Evolutionary conservation across 2,329 filamentous ascomycete species (phyloP).

Genomic region (Acrocalymma vagum): DNA sequence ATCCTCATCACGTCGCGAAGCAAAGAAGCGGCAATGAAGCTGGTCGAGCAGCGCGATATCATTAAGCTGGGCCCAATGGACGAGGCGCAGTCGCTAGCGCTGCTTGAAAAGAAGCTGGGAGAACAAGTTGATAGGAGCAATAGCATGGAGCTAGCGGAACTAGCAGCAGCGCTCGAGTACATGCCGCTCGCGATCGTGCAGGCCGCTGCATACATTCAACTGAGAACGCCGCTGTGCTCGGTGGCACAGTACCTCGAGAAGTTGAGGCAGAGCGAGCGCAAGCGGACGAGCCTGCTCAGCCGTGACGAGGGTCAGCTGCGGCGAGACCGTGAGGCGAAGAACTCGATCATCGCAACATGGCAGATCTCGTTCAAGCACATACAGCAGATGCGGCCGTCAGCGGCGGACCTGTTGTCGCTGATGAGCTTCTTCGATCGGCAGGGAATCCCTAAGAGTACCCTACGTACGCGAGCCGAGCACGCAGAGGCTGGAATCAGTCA

Average conservation of each 20-base stretch:
- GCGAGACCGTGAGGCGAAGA: conserved; percentile 40
- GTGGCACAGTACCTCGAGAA: conserved; percentile 48
- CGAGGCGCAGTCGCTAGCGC: neutral
- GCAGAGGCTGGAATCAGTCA: neutral
- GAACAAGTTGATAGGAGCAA: neutral
- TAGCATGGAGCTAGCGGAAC: conserved; percentile 3
- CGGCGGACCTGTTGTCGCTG: conserved; percentile 54
- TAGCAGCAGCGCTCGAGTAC: conserved; percentile 32
- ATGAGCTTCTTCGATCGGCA: conserved; percentile 59
- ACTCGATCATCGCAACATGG: conserved; percentile 49
- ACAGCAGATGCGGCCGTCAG: conserved; percentile 27
- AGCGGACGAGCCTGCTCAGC: conserved; percentile 24
- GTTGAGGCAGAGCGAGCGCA: conserved; percentile 45
- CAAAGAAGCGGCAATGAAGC: conserved; percentile 1
- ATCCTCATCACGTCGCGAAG: conserved; percentile 5
- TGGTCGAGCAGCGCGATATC: conserved; percentile 7
- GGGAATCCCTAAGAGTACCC: conserved; percentile 47
- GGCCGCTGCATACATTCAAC: conserved; percentile 41
- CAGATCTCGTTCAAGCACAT: conserved; percentile 46
- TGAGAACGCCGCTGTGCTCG: conserved; percentile 19
- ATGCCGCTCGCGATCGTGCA: conserved; percentile 48
- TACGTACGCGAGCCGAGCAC: conserved; percentile 18
- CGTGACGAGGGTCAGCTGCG: conserved; percentile 38
- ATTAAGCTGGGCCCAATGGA: conserved; percentile 7
- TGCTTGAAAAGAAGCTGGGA: conserved; percentile 16